Evolutionary conservation across 1,139 yeast species (phyloP), one percentile per base, ranked within the genome.

Genomic region (Scheffersomyces illinoinensis): DNA sequence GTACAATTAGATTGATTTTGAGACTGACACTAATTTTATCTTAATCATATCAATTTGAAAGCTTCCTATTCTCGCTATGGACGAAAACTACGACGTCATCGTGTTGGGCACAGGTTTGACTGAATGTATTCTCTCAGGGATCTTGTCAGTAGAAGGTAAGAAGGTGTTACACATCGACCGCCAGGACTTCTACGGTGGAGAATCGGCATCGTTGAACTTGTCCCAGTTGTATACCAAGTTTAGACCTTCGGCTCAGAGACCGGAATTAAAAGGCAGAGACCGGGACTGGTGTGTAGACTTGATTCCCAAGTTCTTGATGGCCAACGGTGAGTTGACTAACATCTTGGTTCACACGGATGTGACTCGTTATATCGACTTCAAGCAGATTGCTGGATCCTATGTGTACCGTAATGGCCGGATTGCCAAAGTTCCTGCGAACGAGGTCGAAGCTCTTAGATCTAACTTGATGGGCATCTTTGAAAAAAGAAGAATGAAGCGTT

Each of bases 241-340:
- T 76, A 88, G 88, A 74, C 93, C 93, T 49, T 64, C 79, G 8
- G 79, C 85, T 52, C 91, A 89, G 66, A 83, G 86, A 62, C 92
- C 96, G 20, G 91, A 88, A 61, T 79, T 86, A 64, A 84, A 88
- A 60, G 99, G 99, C 54, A 86, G 96, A 68, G 97, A 93, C 71
- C 85, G 99, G 65, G 99, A 95, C 75, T 95, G 99, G 98, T 93
- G 96, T 75, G 93, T 95, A 58, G 99, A 95, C 72, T 83, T 95
- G 78, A 93, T 95, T 69, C 99, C 99, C 56, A 95, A 95, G 79
- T 95, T 95, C 68, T 82, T 96, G 68, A 96, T 95, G 99, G 96
- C 98, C 59, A 92, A 93, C 70, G 99, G 99, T 51, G 99, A 95
- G 73, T 85, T 95, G 77, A 93, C 98, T 67, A 93, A 93, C 75